phyloP scores from a whole-genome alignment of 495 filamentous ascomycete genomes.

The Cryomyces minteri region DNA sequence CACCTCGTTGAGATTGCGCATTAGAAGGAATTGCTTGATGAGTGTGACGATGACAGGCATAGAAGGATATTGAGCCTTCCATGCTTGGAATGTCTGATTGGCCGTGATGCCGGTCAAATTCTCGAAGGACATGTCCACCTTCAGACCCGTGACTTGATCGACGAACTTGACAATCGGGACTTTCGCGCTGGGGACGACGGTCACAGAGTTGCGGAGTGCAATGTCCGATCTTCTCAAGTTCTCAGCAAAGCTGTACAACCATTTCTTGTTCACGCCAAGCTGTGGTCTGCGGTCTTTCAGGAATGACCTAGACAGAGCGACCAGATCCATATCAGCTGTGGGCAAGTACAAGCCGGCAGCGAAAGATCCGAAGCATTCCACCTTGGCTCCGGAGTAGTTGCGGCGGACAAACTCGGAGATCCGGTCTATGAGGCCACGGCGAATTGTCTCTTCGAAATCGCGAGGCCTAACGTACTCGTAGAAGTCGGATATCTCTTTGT shows the following conservation, averaged over 20 bases:
- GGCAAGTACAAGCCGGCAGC: conserved; percentile 81
- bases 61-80: conserved; percentile 59
- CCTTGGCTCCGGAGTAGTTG: conserved; percentile 32
- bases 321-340: conserved; percentile 83
- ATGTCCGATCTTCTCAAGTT: conserved; percentile 31
- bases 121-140: conserved; percentile 87
- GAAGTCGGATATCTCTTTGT: conserved; percentile 80
- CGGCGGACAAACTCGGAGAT: conserved; percentile 31
- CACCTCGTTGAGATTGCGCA: conserved; percentile 82
- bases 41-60: conserved; percentile 71
- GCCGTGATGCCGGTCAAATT: conserved; percentile 65
- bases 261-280: conserved; percentile 25
- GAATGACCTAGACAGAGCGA: conserved; percentile 30
- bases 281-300: conserved; percentile 6
- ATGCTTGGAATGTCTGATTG: conserved; percentile 56
- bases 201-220: conserved; percentile 30
- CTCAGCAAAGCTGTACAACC: conserved; percentile 27
- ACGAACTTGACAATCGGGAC: conserved; percentile 89
- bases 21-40: conserved; percentile 80
- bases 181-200: conserved; percentile 53
- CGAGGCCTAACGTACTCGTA: conserved; percentile 63
- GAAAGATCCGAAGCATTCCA: conserved; percentile 77
- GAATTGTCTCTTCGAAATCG: conserved; percentile 56
- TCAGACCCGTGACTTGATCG: conserved; percentile 51
- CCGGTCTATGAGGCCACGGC: conserved; percentile 51